A percentile compares a stretch with the other conserved stretches of the same genome.
Conservation (phyloP, 139 green algal species). For the Haematococcus sp. region DNA sequence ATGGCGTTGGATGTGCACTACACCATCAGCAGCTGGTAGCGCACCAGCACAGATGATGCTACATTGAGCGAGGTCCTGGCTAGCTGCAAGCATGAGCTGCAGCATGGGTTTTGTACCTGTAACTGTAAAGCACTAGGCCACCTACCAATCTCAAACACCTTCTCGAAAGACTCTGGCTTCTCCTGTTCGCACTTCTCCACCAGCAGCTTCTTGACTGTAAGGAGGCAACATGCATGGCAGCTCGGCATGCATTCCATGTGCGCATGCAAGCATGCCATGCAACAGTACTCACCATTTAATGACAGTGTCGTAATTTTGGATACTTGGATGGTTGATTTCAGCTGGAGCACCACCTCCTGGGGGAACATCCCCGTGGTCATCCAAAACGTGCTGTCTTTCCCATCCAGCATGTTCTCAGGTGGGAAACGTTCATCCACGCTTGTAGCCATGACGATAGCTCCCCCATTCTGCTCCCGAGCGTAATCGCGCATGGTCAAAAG, state of each 20-base stretch:
- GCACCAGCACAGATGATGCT: no score
- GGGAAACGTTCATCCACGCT: constrained; percentile 48
- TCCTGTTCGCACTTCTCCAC: constrained; percentile 40
- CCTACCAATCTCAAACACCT: constrained; percentile 48
- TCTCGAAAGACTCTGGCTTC: constrained; percentile 40
- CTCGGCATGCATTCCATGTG: no score
- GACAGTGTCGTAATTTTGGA: constrained; percentile 46
- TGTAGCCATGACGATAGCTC: constrained; percentile 44
- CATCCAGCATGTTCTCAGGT: constrained; percentile 53
- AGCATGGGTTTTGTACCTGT: constrained; percentile 1
- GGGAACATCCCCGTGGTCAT: constrained; percentile 57
- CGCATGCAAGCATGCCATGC: no score
- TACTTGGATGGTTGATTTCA: constrained; percentile 19
- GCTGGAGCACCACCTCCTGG: constrained; percentile 50
- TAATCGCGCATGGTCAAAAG: constrained; percentile 40
- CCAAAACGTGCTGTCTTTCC: constrained; percentile 56
- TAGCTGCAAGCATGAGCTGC: no score
- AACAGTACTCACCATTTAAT: constrained; percentile 23
- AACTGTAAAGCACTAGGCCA: not conserved
- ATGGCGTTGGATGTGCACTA: not conserved
- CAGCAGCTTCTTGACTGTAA: constrained; percentile 38
- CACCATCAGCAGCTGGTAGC: no score
- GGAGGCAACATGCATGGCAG: no score
- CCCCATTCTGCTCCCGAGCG: constrained; percentile 41
- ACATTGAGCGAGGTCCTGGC: no score